A percentile compares a stretch with the other conserved stretches of the same genome.
These are phyloP conservation scores for Botrytis cinerea DNA, from an alignment of 2,329 filamentous ascomycete species.

Conservation along the genomic window DNA sequence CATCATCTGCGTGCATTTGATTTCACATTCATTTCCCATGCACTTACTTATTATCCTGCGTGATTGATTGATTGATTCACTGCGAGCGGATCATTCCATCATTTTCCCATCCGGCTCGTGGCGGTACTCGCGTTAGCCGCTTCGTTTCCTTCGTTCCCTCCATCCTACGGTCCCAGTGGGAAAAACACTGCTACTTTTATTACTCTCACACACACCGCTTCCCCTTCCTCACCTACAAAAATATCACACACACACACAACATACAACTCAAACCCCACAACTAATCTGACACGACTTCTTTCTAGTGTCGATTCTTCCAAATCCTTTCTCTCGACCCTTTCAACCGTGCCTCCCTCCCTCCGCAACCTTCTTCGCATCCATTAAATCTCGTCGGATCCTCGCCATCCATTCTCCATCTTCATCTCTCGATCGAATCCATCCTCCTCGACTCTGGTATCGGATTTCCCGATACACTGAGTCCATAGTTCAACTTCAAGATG, in stretches of 20 bases:
- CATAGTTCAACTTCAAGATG: constrained; percentile 50
- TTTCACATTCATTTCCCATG: neutral
- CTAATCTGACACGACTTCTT: constrained; percentile 12
- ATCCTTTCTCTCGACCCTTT: neutral
- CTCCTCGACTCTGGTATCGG: constrained; percentile 36
- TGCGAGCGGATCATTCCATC: neutral
- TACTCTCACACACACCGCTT: constrained; percentile 8
- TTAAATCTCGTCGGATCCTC: neutral
- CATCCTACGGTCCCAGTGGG: constrained; percentile 12
- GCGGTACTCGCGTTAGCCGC: constrained; percentile 15
- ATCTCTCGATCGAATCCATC: constrained; percentile 3
- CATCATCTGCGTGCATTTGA: too few relatives aligned
- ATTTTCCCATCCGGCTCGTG: neutral
- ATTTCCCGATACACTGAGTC: constrained; percentile 39
- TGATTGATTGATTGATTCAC: neutral
- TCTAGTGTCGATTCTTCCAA: constrained; percentile 16
- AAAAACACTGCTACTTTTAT: too few relatives aligned
- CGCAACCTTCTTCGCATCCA: neutral
- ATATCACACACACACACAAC: neutral
- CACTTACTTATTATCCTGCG: neutral
- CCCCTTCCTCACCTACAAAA: neutral
- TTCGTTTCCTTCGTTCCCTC: constrained; percentile 15
- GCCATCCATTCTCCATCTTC: neutral
- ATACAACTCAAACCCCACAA: constrained; percentile 2
- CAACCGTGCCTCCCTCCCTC: constrained; percentile 1